phyloP scores from a whole-genome alignment of 768 basidiomycete genomes.

The Leucogyrophana mollusca region DNA sequence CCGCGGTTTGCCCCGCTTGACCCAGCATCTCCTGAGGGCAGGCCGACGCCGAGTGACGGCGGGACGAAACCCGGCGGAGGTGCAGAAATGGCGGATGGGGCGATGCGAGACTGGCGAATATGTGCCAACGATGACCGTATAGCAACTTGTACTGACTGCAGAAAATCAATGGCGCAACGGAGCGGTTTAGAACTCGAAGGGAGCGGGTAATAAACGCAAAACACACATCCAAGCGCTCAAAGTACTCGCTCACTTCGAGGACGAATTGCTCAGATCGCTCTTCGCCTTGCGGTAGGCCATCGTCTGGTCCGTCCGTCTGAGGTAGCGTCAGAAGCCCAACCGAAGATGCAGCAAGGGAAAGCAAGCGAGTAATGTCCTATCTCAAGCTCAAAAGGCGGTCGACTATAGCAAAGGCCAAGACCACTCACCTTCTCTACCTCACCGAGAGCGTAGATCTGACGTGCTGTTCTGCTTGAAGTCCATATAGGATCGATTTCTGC shows the following conservation, averaged over 20 bases:
- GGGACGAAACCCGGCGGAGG: conserved; percentile 72
- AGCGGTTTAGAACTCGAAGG: not conserved
- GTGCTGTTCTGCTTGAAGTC: conserved; percentile 76
- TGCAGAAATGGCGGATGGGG: conserved; percentile 85
- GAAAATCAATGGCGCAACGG: conserved; percentile 3
- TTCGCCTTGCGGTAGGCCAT: conserved; percentile 72
- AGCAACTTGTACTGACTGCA: conserved; percentile 70
- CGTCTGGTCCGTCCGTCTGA: conserved; percentile 70
- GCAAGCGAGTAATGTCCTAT: conserved; percentile 76
- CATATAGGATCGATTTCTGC: conserved; percentile 73
- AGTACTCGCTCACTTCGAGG: conserved; percentile 82
- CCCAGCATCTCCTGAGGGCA: conserved; percentile 41
- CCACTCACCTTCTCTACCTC: conserved; percentile 72
- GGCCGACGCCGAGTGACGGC: conserved; percentile 74
- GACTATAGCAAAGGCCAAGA: not conserved
- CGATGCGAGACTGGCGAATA: conserved; percentile 78
- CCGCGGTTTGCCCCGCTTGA: conserved; percentile 47
- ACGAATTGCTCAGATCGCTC: conserved; percentile 87
- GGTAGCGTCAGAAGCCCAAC: conserved; percentile 80
- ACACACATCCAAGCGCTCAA: conserved; percentile 75
- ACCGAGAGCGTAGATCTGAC: conserved; percentile 78
- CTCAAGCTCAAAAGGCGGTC: not conserved
- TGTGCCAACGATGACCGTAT: conserved; percentile 80
- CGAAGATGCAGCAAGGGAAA: conserved; percentile 74
- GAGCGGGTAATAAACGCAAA: conserved; percentile 14